Base-by-base conservation (phyloP, 108 stramenopile genomes). In the Phaeodactylum tricornutum region DNA sequence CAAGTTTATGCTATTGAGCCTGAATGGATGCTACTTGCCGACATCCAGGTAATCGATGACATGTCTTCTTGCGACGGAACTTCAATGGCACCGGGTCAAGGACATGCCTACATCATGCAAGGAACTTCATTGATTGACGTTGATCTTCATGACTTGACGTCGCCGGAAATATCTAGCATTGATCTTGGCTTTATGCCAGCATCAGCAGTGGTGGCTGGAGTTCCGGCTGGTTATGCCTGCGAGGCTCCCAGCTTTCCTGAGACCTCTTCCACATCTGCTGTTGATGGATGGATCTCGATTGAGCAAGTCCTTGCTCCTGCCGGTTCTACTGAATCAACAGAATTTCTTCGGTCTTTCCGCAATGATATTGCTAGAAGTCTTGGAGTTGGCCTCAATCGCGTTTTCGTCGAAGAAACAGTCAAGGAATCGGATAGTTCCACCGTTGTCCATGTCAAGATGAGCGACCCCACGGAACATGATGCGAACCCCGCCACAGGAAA, bases 1-100 rank as follows among this genome's bases (percentile, higher is more conserved):
- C 56, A 57, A 12, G 64, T 55, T 1, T 57, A 47, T 17, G 14
- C 20, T 3, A 49, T 56, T 23, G 26, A 20, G 7, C 25, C 49
- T 1, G n/a, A n/a, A n/a, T 65, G 47, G 48, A 33, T 5, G 4
- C 17, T 37, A 35, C 21, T 51, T 21, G 55, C 49, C 30, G 35
- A 57, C 15, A 22, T 36, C 0, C 34, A 35, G 21, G 42, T 65
- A 16, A 38, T 63, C 22, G 35, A 22, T 6, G 40, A n/a, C 5
- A n/a, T n/a, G n/a, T n/a, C n/a, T n/a, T n/a, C n/a, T n/a, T 41
- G 39, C 14, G 9, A 14, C 6, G 5, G 4, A 20, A 41, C 39
- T 14, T 20, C 6, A 41, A 20, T 41, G 39, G 14, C 21, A 20
- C 19, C 39, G 4, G 39, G 39, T 20, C 39, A 41, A 6, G 39